These are phyloP conservation scores for Omphalea diandra DNA, from an alignment of 441 rosid genomes.

Conservation along the genomic window DNA sequence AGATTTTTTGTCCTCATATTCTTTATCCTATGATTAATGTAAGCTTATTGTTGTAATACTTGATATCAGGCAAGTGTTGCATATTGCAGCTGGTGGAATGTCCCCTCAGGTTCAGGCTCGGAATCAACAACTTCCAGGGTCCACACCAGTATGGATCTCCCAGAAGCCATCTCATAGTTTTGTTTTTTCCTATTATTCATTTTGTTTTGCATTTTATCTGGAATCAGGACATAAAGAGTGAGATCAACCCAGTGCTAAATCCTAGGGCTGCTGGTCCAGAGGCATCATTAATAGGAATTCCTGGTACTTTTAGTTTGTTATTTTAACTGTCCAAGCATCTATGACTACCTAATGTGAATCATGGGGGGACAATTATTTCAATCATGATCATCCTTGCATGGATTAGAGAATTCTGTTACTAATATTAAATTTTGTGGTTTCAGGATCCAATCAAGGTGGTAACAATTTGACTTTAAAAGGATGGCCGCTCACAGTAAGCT, in stretches of 20 bases:
- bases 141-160: conserved; percentile 51
- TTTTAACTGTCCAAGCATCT: conserved; percentile 9
- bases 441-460: conserved; percentile 90
- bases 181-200: conserved; percentile 2
- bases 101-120: conserved; percentile 76
- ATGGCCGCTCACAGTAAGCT: conserved; percentile 91
- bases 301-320: conserved; percentile 44
- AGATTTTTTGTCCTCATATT: not conserved
- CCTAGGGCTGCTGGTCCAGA: conserved; percentile 80
- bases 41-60: conserved; percentile 8
- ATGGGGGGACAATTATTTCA: not conserved
- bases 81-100: conserved; percentile 69
- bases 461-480: conserved; percentile 86
- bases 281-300: conserved; percentile 82
- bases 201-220: conserved; percentile 26
- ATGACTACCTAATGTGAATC: conserved; percentile 12
- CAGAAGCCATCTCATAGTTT: conserved; percentile 3
- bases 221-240: conserved; percentile 81
- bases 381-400: conserved; percentile 4
- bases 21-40: not conserved
- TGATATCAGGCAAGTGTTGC: conserved; percentile 78
- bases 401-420: conserved; percentile 15
- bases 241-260: conserved; percentile 76
- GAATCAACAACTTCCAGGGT: conserved; percentile 66
- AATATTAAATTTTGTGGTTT: conserved; percentile 23